phyloP scores from a whole-genome alignment of 352 stramenopile species.

The Pythium pectinolyticum region DNA sequence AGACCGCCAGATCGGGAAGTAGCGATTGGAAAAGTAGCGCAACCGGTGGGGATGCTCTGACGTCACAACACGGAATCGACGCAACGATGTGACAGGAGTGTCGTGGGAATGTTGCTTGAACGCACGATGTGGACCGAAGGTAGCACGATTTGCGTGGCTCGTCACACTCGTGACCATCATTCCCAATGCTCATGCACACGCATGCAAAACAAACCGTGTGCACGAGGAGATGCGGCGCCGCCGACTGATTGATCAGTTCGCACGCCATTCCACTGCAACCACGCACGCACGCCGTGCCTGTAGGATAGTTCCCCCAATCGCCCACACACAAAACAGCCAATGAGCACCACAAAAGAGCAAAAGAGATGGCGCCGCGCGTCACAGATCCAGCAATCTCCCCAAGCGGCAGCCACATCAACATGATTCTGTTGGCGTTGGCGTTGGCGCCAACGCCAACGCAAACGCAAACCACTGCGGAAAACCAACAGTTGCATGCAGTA shows the following conservation, averaged over 20 bases:
- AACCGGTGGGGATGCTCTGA: neutral
- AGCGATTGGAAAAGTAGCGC: neutral
- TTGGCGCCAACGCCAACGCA: too few species aligned
- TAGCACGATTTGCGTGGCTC: neutral
- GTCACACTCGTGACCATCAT: constrained; percentile 2
- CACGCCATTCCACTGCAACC: neutral
- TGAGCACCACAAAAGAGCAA: too few species aligned
- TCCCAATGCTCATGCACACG: neutral
- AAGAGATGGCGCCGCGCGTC: neutral
- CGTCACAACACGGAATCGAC: too few species aligned
- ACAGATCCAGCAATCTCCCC: neutral
- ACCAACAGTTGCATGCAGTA: neutral
- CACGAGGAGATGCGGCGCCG: neutral
- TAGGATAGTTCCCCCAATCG: constrained; percentile 2
- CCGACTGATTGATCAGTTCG: neutral
- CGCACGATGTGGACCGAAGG: neutral
- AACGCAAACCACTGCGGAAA: too few species aligned
- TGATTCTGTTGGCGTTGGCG: too few species aligned
- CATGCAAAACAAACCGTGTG: constrained; percentile 1
- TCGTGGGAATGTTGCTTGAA: too few species aligned
- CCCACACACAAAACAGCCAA: neutral
- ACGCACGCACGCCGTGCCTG: neutral
- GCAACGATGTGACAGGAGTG: too few species aligned
- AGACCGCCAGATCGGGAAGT: neutral
- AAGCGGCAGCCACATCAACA: too few species aligned